Conservation (phyloP, 345 rosid species). For the Carallia brachiata region DNA sequence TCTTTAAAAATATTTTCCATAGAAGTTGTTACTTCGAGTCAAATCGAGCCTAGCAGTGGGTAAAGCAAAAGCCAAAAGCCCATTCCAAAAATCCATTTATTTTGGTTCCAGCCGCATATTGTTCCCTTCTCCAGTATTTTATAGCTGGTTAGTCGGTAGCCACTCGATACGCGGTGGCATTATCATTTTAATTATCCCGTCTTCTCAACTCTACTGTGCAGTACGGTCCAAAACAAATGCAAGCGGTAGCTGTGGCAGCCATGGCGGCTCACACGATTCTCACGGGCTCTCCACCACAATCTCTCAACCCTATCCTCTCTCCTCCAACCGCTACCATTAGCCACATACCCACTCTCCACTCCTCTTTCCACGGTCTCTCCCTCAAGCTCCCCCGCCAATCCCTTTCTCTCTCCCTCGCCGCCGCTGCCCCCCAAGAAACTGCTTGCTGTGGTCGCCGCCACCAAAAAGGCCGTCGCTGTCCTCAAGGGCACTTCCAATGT, state of each 20-base stretch:
- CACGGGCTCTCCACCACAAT: constrained; percentile 27
- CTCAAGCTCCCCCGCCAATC: constrained; percentile 45
- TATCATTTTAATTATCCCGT: neutral
- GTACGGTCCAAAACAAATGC: constrained; percentile 6
- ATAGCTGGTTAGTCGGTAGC: neutral
- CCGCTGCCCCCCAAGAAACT: constrained; percentile 36
- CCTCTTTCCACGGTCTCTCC: constrained; percentile 59
- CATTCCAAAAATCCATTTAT: no score
- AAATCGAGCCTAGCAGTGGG: no score
- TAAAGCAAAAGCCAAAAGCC: no score
- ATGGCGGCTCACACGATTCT: constrained; percentile 64
- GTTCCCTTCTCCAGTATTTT: no score
- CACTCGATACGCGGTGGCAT: neutral
- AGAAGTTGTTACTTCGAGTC: no score
- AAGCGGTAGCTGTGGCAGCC: constrained; percentile 40
- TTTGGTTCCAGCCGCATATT: no score
- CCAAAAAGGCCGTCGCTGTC: constrained; percentile 91
- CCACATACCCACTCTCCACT: constrained; percentile 19
- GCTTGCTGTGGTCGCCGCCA: constrained; percentile 51
- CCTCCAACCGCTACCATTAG: constrained; percentile 17
- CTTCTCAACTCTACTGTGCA: neutral
- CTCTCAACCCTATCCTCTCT: constrained; percentile 17
- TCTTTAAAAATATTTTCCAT: no score
- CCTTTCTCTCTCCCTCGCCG: constrained; percentile 29
- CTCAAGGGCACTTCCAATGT: constrained; percentile 74